Evolutionary conservation across 1,284 basidiomycete genomes (phyloP), one percentile per base, ranked within the genome.

Genomic region (Microbotryum intermedium): DNA sequence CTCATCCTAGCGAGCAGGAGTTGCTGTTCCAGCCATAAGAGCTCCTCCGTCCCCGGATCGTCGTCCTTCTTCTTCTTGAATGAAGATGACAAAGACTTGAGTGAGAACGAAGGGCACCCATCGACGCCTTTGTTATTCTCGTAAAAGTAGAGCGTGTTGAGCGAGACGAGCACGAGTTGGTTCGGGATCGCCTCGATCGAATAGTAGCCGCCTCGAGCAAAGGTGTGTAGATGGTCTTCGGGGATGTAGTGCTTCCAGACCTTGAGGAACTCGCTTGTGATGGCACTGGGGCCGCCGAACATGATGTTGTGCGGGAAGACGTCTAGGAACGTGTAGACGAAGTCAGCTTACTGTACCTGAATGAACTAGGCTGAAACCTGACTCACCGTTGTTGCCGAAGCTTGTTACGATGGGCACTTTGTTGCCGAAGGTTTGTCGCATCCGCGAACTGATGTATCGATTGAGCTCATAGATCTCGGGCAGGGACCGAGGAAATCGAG

Each of bases 101-200:
- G 59, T 52, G 9, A 6, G 29, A 54, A 50, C 18, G 66, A 53
- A 13, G 62, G 58, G 56, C 77, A 77, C 2, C 76, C 76, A 50
- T 76, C 75, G 20, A 72, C 66, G 18, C 88, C 87, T 77, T 90
- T 88, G 77, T 95, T 95, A 39, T 85, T 85, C 72, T 90, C 86
- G 75, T 88, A 95, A 77, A 90, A 93, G 76, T 90, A 95, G 75
- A 95, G 81, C 2, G 91, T 93, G 75, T 94, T 95, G 61, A 95
- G 77, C 67, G 85, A 87, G 72, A 95, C 84, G 50, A 87, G 88
- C 9, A 88, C 88, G 21, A 94, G 72, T 56, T 81, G 73, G 69
- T 84, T 80, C 39, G 26, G 51, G 28, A 94, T 82, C 39, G 94
- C 85, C 72, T 95, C 90, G 43, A 82, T 79, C 4, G 87, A 82